Base-by-base conservation (phyloP, 2,329 filamentous ascomycete genomes). In the Chaetomium sp. region DNA sequence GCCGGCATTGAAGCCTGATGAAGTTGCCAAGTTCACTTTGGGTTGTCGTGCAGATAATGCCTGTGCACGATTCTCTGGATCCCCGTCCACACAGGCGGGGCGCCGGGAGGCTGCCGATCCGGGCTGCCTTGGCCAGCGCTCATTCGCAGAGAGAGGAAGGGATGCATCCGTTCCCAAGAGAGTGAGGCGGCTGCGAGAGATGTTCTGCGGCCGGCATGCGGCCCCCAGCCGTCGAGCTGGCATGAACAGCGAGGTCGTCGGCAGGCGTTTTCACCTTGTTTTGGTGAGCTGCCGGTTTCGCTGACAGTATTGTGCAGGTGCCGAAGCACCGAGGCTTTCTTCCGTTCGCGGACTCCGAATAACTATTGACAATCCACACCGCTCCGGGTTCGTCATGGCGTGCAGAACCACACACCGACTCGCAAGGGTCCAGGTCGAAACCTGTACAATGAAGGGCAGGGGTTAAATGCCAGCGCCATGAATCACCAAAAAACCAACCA, bases 161-260 rank as follows among this genome's bases (percentile, higher is more conserved):
- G 40, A 12, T 41, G 53, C 53, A 38, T n/a, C 40, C 11, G 34
- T 37, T 19, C 35, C 49, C 32, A 19, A 38, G 33, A n/a, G 42
- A 53, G 44, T 54, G 59, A 55, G 57, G 59, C 57, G 54, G 40
- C 53, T 62, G 52, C 54, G 33, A 47, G 52, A 37, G 55, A 40
- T 43, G 10, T n/a, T 56, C 59, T 65, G 63, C 63, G 59, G 61
- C 63, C 63, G 51, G 37, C 38, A 63, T 60, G 63, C 62, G 57
- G 49, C 63, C 63, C 9, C 46, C 40, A 36, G 19, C 40, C 12
- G 40, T 12, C 19, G 40, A n/a, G 37, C 37, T 38, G 37, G 37
- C 37, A 38, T 38, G 37, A 38, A 12, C 37, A 38, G 12, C 35
- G 35, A 40, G 47, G 32, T 27, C 19, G 19, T 27, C 19, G 19